Conservation (phyloP, 1,284 basidiomycete species). For the Wallemia ichthyophaga region DNA sequence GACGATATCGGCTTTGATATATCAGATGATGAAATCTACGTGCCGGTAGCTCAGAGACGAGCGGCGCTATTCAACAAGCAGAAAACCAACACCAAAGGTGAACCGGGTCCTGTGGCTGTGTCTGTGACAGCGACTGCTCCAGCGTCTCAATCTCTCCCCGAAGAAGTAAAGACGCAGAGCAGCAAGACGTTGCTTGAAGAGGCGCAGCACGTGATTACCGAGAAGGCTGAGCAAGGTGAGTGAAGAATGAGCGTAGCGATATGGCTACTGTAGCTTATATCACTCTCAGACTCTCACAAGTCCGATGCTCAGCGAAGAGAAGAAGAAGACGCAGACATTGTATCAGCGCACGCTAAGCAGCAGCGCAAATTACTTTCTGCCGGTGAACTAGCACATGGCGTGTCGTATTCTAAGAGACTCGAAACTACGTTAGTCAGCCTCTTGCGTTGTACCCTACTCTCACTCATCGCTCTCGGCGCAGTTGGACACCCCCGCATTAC, state of each 20-base stretch:
- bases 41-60: slow-evolving; percentile 59
- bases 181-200: slow-evolving; percentile 61
- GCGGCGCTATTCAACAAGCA: slow-evolving; percentile 20
- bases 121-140: slow-evolving; percentile 35
- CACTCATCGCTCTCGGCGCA: slow-evolving; percentile 12
- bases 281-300: slow-evolving; percentile 42
- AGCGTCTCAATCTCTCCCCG: slow-evolving; percentile 41
- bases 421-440: slow-evolving; percentile 32
- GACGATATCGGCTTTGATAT: slow-evolving; percentile 17
- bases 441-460: slow-evolving; percentile 2
- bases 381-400: slow-evolving; percentile 72
- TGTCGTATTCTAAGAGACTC: slow-evolving; percentile 60
- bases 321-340: slow-evolving; percentile 64
- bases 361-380: slow-evolving; percentile 65
- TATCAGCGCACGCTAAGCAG: slow-evolving; percentile 66
- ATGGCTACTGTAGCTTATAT: no score
- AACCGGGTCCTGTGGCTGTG: slow-evolving; percentile 27
- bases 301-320: slow-evolving; percentile 48
- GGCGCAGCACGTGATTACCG: slow-evolving; percentile 66
- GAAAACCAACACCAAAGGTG: slow-evolving; percentile 20
- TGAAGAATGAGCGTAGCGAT: slow-evolving; percentile 3
- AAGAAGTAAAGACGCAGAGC: slow-evolving; percentile 28
- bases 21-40: slow-evolving; percentile 42
- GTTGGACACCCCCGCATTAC: slow-evolving; percentile 65
- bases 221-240: slow-evolving; percentile 47